These are phyloP conservation scores for Sphagnum magellanicum DNA, from an alignment of 228 moss, liverwort and hornwort genomes.

Conservation along the genomic window DNA sequence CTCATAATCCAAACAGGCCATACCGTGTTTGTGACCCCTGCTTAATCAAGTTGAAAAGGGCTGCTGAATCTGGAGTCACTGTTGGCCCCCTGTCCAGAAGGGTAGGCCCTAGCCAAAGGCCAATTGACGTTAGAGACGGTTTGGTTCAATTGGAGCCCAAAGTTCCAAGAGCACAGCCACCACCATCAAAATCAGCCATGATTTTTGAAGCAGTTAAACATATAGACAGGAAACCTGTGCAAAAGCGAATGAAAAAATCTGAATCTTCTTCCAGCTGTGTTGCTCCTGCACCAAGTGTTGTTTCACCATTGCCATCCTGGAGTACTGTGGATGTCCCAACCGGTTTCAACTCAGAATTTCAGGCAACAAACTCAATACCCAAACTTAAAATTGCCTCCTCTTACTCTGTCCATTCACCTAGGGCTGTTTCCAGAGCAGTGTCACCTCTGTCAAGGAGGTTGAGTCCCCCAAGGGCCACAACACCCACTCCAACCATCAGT, in stretches of 20 bases:
- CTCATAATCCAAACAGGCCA: slow-evolving; percentile 73
- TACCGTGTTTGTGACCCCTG: slow-evolving; percentile 94
- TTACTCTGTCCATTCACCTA: neutral
- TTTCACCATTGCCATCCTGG: slow-evolving; percentile 30
- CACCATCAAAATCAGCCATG: slow-evolving; percentile 57
- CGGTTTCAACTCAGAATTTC: neutral
- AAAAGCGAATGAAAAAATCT: slow-evolving; percentile 62
- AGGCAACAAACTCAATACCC: no score
- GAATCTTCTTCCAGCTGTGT: slow-evolving; percentile 70
- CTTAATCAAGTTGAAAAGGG: slow-evolving; percentile 71
- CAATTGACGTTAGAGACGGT: slow-evolving; percentile 70
- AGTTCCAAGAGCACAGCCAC: slow-evolving; percentile 44
- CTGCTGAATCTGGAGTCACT: slow-evolving; percentile 54
- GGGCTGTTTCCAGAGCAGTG: neutral
- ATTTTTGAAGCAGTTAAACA: slow-evolving; percentile 57
- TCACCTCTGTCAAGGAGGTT: neutral
- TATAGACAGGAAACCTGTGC: slow-evolving; percentile 36
- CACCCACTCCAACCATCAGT: neutral
- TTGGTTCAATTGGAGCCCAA: slow-evolving; percentile 49
- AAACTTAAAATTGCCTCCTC: neutral
- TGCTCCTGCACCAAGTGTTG: slow-evolving; percentile 74
- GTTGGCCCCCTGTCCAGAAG: slow-evolving; percentile 35
- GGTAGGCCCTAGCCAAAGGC: slow-evolving; percentile 28
- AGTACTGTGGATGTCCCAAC: slow-evolving; percentile 68
- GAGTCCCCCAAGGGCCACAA: neutral